A percentile compares a stretch with the other conserved stretches of the same genome.
phyloP scores from a whole-genome alignment of 441 rosid species.

The Hura crepitans region DNA sequence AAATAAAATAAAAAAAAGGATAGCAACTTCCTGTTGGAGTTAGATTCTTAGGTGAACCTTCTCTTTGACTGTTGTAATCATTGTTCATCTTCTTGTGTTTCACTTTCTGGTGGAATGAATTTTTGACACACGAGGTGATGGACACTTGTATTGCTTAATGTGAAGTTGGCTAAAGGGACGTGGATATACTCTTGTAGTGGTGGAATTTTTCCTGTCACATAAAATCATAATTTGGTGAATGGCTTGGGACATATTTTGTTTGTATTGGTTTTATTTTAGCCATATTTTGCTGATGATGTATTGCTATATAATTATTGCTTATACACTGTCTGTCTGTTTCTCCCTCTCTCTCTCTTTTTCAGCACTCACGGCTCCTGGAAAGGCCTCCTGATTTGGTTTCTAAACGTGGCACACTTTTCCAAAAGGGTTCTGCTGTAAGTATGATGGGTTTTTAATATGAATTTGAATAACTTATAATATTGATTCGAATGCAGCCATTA shows the following conservation, averaged over 20 bases:
- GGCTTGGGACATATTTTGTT: background rate
- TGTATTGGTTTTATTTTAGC: constrained; percentile 5
- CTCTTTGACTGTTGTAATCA: background rate
- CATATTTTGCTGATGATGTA: constrained; percentile 7
- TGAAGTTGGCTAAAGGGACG: background rate
- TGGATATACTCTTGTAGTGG: background rate
- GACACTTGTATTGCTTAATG: background rate
- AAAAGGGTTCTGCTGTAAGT: constrained; percentile 75
- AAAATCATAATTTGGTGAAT: background rate
- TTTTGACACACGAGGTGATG: background rate
- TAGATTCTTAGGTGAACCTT: background rate
- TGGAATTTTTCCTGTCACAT: background rate
- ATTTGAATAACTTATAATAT: background rate
- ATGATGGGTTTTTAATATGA: constrained; percentile 8
- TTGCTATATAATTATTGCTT: too few relatives aligned
- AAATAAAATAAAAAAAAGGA: background rate
- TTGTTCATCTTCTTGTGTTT: constrained; percentile 1
- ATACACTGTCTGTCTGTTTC: background rate
- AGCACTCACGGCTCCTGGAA: constrained; percentile 80
- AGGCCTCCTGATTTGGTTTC: constrained; percentile 76
- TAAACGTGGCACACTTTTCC: constrained; percentile 70
- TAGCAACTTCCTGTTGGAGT: background rate
- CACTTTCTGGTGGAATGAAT: background rate
- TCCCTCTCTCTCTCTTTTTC: constrained; percentile 24
- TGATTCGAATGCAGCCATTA: background rate